Evolutionary conservation across 1,139 yeast species (phyloP), one percentile per base, ranked within the genome.

Genomic region (Magnusiomyces ingens): DNA sequence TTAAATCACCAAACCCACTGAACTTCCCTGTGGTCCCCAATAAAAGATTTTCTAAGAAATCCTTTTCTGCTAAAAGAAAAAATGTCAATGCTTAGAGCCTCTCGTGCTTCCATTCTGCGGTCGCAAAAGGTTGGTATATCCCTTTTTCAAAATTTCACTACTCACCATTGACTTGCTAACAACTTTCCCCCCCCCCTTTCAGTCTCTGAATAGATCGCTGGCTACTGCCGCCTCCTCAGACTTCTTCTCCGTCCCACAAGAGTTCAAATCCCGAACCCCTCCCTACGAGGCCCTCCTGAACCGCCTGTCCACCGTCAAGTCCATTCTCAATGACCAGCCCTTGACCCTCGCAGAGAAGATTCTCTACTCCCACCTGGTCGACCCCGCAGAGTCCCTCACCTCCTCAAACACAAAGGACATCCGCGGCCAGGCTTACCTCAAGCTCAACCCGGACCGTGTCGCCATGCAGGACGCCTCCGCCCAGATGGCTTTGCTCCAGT

Each of bases 401-500:
- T 72, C 76, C 52, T 66, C 69, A 43, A 66, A 75, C 49, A 53
- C 57, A 17, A 51, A 50, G 19, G 77, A 81, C 57, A 79, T 91
- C 60, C 80, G 99, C 64, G 99, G 99, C 51, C 70, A 80, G 57
- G 81, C 87, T 57, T 93, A 93, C 69, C 79, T 93, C 67, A 93
- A 93, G 75, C 77, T 93, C 63, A 80, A 84, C 67, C 99, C 99
- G n/a, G 99, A 93, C 69, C 80, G 99, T 65, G 99, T 93, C 19
- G 99, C 99, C 26, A 91, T 91, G 97, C 99, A 93, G 75, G 99
- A 93, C 74, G 99, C 99, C 1, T 86, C 96, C 22, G 99, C 99
- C 1, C 99, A 93, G 73, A 93, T 91, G 87, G 99, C 99, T 1
- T 75, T 93, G 59, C 75, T 93, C 60, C 99, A 93, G 72, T 93